A percentile compares a stretch with the other conserved stretches of the same genome.
These are phyloP conservation scores for Penicillium polonicum DNA, from an alignment of 2,329 filamentous ascomycete genomes.

Conservation along the genomic window DNA sequence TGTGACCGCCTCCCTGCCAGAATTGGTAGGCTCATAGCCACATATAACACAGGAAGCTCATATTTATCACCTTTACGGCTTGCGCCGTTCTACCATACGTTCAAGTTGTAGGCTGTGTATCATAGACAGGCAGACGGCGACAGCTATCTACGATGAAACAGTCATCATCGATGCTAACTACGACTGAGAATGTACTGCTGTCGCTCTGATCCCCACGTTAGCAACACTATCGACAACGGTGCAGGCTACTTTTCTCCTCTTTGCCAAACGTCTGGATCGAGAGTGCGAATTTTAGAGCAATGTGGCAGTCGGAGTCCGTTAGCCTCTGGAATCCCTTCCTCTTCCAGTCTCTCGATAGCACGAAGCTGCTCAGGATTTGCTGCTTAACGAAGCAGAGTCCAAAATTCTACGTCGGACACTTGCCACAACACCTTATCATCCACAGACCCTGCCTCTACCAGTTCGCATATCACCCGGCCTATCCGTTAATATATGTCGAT, in stretches of 20 bases:
- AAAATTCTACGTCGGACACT: slow-evolving; percentile 39
- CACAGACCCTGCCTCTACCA: slow-evolving; percentile 24
- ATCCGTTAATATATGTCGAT: slow-evolving; percentile 36
- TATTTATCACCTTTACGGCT: neutral
- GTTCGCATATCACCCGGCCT: slow-evolving; percentile 35
- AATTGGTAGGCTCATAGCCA: neutral
- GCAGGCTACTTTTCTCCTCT: neutral
- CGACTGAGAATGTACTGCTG: slow-evolving; percentile 21
- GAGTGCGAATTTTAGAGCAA: slow-evolving; percentile 33
- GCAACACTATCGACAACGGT: slow-evolving; percentile 18
- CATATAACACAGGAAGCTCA: neutral
- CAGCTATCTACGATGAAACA: neutral
- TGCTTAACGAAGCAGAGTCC: slow-evolving; percentile 30
- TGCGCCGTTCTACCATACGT: neutral
- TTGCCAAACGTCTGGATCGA: slow-evolving; percentile 34
- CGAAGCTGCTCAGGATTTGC: slow-evolving; percentile 15
- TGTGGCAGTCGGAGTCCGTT: slow-evolving; percentile 27
- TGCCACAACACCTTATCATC: slow-evolving; percentile 35
- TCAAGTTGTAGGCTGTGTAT: neutral
- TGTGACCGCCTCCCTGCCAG: no score
- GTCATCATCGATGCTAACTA: neutral
- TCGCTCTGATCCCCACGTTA: slow-evolving; percentile 19
- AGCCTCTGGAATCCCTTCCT: slow-evolving; percentile 17
- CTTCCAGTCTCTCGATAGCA: slow-evolving; percentile 13
- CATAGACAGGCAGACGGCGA: neutral